Conservation (phyloP, 495 filamentous ascomycete species). For the Trichoderma asperelloides region DNA sequence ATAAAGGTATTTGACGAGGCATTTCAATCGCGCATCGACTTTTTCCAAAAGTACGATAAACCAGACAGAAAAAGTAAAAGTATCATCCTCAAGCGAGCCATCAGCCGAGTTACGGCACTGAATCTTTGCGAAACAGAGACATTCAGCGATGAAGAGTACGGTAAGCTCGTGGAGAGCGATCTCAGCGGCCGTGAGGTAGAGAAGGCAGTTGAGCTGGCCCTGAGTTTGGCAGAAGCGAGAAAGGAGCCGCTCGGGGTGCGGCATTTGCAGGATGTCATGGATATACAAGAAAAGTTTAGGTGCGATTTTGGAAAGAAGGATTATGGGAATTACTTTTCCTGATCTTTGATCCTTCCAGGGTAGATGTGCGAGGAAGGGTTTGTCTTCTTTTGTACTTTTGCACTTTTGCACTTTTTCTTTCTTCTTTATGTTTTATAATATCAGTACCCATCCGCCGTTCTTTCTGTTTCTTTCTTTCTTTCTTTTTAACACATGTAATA, state of each 20-base stretch:
- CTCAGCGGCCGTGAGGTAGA: slow-evolving; percentile 59
- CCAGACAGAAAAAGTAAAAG: slow-evolving; percentile 55
- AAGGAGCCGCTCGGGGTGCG: slow-evolving; percentile 60
- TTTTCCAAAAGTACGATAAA: slow-evolving; percentile 11
- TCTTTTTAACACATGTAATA: no score
- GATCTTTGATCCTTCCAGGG: no score
- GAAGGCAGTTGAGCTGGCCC: slow-evolving; percentile 70
- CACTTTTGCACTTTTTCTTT: no score
- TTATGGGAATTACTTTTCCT: background rate
- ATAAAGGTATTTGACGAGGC: slow-evolving; percentile 49
- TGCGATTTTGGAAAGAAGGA: slow-evolving; percentile 39
- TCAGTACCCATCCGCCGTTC: no score
- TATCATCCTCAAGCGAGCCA: slow-evolving; percentile 80
- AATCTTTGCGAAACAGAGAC: slow-evolving; percentile 17
- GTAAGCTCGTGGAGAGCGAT: slow-evolving; percentile 32
- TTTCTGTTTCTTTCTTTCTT: no score
- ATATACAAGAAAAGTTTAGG: slow-evolving; percentile 76
- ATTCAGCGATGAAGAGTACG: slow-evolving; percentile 34
- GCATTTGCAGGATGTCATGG: slow-evolving; percentile 74
- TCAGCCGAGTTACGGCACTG: slow-evolving; percentile 23
- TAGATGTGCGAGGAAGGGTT: no score
- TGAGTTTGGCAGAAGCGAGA: slow-evolving; percentile 76
- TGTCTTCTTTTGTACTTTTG: no score
- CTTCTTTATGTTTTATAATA: no score
- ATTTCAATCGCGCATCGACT: slow-evolving; percentile 20